Evolutionary conservation across 179 eudicot species (phyloP), one percentile per base, ranked within the genome.

Genomic region (Beta lomatogona): DNA sequence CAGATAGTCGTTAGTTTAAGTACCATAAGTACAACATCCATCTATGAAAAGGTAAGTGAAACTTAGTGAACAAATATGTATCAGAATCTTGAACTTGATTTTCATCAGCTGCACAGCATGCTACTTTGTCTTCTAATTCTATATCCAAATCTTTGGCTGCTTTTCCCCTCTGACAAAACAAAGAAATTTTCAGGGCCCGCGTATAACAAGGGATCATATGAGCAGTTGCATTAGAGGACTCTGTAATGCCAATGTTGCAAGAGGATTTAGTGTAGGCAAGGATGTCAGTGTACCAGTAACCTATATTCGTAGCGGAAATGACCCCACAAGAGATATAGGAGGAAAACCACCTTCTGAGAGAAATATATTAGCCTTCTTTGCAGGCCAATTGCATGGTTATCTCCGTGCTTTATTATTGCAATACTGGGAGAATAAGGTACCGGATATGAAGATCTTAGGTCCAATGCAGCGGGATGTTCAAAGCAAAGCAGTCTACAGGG

Each of bases 251-350:
- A 90, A 94, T 80, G 77, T 87, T 13, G 90, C 89, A 25, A 79
- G 88, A 70, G 98, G 92, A 79, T 94, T 92, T 78, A 86, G 65
- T 73, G 81, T 92, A 69, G 94, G 93, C 72, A 90, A 89, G 75
- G 97, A 92, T 75, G 91, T 92, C 5, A 87, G 92, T 82, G 65
- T 92, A 10, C 94, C 98, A 0, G 94, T 88, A 74, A 94, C 97
- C 44, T 85, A 83, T 65, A 63, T 94, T 77, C 94, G 92, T 13
- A 84, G 89, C 69, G 79, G 89, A 41, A 88, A 87, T 63, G 83
- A 92, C 73, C 94, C 94, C 16, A 59, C 70, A 14, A 83, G 82
- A 75, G 88, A 87, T 78, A 75, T 90, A 74, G 98, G 97, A 66
- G 98, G 98, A 28, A 91, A 91, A 75, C 89, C 89, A 10, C 84